Conservation (phyloP, 2,329 filamentous ascomycete species). For the Fusarium virguliforme region DNA sequence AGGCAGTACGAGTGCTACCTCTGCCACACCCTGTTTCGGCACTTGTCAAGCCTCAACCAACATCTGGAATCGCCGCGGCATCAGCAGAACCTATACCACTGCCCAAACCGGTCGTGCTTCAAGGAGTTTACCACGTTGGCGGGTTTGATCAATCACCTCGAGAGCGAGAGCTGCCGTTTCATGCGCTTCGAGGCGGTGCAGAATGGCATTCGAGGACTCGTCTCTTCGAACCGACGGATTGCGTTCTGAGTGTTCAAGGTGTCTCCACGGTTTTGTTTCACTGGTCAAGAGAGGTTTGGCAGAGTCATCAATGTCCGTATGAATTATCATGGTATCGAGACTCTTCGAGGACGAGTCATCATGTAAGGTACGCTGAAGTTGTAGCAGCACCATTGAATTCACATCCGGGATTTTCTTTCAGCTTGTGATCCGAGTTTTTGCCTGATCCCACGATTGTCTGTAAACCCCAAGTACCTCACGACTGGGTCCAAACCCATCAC, state of each 20-base stretch:
- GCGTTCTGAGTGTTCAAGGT: constrained; percentile 13
- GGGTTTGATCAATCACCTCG: constrained; percentile 60
- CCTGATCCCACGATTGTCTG: neutral
- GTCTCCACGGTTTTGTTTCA: neutral
- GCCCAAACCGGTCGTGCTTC: constrained; percentile 55
- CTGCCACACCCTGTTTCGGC: constrained; percentile 64
- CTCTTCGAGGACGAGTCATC: neutral
- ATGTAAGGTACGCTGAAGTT: neutral
- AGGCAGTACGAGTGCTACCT: constrained; percentile 54
- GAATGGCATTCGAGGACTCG: constrained; percentile 46
- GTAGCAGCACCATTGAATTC: neutral
- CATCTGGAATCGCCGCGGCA: constrained; percentile 69
- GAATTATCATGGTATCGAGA: neutral
- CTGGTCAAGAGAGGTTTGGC: too few species aligned
- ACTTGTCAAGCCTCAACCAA: constrained; percentile 59
- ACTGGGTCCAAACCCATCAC: too few species aligned
- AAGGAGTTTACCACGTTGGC: constrained; percentile 60
- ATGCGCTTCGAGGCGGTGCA: constrained; percentile 59
- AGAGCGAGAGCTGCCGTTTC: constrained; percentile 61
- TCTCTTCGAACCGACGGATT: constrained; percentile 32
- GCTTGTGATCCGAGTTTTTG: too few species aligned
- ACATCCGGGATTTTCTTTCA: neutral
- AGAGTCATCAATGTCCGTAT: neutral
- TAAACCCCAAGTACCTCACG: too few species aligned
- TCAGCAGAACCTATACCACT: constrained; percentile 60